Percentiles rank a stretch among this genome's conserved stretches.
phyloP scores from a whole-genome alignment of 305 asterid species.

The Solanum chacoense region DNA sequence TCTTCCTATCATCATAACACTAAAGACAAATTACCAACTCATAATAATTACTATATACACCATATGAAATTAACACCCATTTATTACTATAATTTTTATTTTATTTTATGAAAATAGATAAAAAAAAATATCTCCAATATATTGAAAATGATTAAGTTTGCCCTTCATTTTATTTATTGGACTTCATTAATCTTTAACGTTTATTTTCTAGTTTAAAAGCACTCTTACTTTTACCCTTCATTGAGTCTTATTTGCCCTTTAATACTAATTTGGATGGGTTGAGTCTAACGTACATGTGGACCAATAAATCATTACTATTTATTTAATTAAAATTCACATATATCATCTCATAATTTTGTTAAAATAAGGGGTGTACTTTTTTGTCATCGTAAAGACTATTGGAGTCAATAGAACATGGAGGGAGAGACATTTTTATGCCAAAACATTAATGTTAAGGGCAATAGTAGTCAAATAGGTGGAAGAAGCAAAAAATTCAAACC shows the following conservation, averaged over 20 bases:
- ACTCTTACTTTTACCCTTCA: neutral
- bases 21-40: neutral
- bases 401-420: neutral
- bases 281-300: neutral
- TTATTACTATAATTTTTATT: neutral
- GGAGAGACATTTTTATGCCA: neutral
- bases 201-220: neutral
- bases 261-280: neutral
- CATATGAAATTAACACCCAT: neutral
- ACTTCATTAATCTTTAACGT: neutral
- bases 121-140: neutral
- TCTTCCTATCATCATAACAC: neutral
- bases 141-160: neutral
- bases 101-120: neutral
- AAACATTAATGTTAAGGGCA: neutral
- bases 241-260: neutral
- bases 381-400: neutral
- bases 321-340: neutral
- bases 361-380: neutral
- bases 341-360: neutral
- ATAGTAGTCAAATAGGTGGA: neutral
- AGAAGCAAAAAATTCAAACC: neutral
- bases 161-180: no score
- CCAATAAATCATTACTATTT: neutral
- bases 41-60: neutral